Conservation (phyloP, 768 basidiomycete genomes). For the Leccinum obscurum region DNA sequence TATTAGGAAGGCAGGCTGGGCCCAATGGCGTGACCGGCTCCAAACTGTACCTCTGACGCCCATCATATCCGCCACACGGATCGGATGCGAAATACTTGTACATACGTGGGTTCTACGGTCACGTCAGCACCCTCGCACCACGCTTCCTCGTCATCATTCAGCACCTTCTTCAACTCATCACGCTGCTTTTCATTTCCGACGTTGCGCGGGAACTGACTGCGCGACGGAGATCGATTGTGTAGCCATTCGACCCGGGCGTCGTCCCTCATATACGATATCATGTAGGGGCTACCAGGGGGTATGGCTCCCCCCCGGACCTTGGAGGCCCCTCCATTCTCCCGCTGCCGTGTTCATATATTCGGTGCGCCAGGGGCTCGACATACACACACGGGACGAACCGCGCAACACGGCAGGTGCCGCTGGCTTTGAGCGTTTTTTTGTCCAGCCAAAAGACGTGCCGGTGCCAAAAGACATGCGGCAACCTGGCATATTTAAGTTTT, state of each 20-base stretch:
- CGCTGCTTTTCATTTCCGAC: conserved; percentile 25
- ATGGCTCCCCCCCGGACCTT: conserved; percentile 2
- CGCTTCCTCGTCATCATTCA: conserved; percentile 1
- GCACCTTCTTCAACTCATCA: conserved; percentile 1
- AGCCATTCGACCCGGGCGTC: conserved; percentile 1
- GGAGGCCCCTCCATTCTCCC: conserved; percentile 9
- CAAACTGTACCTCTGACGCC: background rate
- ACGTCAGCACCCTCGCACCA: background rate
- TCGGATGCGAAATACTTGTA: background rate
- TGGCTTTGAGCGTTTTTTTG: conserved; percentile 18
- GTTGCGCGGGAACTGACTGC: conserved; percentile 5
- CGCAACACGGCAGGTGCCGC: conserved; percentile 11
- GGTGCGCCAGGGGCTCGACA: conserved; percentile 23
- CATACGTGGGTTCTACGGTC: background rate
- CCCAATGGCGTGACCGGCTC: background rate
- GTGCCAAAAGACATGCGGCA: conserved; percentile 14
- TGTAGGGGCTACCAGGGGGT: conserved; percentile 19
- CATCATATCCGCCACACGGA: background rate
- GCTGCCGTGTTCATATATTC: conserved; percentile 2
- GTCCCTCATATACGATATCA: background rate
- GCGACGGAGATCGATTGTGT: conserved; percentile 1
- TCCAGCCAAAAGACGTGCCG: conserved; percentile 2
- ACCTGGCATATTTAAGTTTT: conserved; percentile 25
- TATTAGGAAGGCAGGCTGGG: background rate
- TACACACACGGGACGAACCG: conserved; percentile 16